These are phyloP conservation scores for Trichosporon sp. DNA, from an alignment of 1,284 basidiomycete species.

Conservation along the genomic window DNA sequence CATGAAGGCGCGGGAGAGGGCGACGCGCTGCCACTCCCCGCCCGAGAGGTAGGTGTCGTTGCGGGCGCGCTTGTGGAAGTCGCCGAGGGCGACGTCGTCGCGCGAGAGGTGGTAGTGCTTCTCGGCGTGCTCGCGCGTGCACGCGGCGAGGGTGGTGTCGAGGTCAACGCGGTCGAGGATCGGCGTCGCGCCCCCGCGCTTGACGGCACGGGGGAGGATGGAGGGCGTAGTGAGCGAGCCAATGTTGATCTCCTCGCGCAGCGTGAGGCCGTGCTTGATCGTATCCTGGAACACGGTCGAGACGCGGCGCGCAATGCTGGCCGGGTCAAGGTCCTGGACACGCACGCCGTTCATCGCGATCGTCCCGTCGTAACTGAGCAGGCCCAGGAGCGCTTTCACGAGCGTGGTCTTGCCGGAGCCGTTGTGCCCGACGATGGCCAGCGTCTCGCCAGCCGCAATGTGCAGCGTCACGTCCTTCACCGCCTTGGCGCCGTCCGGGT, in stretches of 20 bases:
- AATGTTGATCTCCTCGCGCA: constrained; percentile 75
- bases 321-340: constrained; percentile 65
- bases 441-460: constrained; percentile 70
- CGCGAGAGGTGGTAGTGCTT: neutral
- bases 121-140: neutral
- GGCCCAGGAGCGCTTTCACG: constrained; percentile 72
- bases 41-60: constrained; percentile 30
- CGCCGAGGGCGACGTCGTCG: neutral
- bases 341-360: constrained; percentile 68
- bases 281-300: constrained; percentile 79
- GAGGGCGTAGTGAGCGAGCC: constrained; percentile 61
- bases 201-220: constrained; percentile 64
- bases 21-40: constrained; percentile 77
- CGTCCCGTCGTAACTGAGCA: constrained; percentile 62
- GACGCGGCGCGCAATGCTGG: constrained; percentile 69
- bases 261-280: constrained; percentile 70
- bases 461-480: constrained; percentile 64
- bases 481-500: neutral
- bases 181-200: constrained; percentile 66
- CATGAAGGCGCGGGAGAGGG: constrained; percentile 68
- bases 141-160: neutral
- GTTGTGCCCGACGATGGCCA: constrained; percentile 60
- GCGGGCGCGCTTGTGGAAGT: neutral
- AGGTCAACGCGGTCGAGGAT: constrained; percentile 36
- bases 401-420: constrained; percentile 20